Evolutionary conservation across 768 basidiomycete species (phyloP), one percentile per base, ranked within the genome.

Genomic region (Suillus ampliporus): DNA sequence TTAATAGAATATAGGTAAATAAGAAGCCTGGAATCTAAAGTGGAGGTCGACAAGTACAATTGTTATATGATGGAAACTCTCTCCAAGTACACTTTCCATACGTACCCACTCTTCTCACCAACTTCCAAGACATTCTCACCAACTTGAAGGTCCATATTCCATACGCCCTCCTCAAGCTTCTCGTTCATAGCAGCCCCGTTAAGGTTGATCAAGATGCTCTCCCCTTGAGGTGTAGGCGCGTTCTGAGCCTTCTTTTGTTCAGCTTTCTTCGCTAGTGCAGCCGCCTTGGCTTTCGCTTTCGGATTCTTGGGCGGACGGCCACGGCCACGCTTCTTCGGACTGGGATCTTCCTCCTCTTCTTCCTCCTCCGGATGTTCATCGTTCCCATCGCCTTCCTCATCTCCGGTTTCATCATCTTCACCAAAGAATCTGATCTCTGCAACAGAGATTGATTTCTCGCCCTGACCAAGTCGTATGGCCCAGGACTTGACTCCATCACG

Each of bases 401-500:
- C 85, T 40, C 83, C 84, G 59, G 82, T 84, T 31, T 85, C 85
- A 14, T 89, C 89, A 21, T 86, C 86, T 14, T 83, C 84, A 34
- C 78, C 79, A 58, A 86, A 65, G 60, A 88, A 88, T 23, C 74
- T 76, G 53, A 91, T 77, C 60, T 85, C 82, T 48, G 77, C 78
- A 41, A 94, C 71, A 61, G 82, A 73, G 19, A 94, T 58, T 3
- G 79, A 81, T 4, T 81, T 82, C 69, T 94, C 92, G 10, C 80
- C 82, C 1, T 78, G 77, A 11, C 79, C 78, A 38, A 93, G 79
- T 52, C 87, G 81, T 72, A 92, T 77, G 5, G 86, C 84, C 92
- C 92, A 94, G 40, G 77, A 84, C 69, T 83, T 86, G 53, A 94
- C 92, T 5, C 91, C 90, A 58, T 92, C 89, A 47, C 80, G 80